Evolutionary conservation across 371 early-diverging fungal genomes (phyloP), one percentile per base, ranked within the genome.

Genomic region (Syncephalastrum contaminatum): DNA sequence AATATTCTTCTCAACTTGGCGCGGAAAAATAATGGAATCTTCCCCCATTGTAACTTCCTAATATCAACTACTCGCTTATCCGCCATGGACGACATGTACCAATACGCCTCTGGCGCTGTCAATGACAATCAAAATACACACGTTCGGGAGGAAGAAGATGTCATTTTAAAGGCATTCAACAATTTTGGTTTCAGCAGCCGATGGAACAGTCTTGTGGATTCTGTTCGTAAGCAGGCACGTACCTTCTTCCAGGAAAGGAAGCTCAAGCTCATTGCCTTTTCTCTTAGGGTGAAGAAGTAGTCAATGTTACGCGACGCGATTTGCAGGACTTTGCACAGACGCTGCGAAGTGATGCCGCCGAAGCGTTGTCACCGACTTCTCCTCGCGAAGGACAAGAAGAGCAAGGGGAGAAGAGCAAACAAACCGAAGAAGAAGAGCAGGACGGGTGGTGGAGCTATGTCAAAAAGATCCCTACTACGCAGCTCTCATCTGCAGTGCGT

Each of bases 311-410:
- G 2, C 69, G 66, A 22, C 65, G 65, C 20, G 79, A 79, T 43
- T 45, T 79, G 42, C 71, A 75, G 56, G 79, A 79, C 40, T 68
- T 79, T 56, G 73, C 74, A 19, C 67, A 63, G 42, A 70, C 73
- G 6, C 44, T 79, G 14, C 62, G 62, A n/a, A 72, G 73, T 24
- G 80, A 79, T 56, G 58, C 63, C 19, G 59, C 48, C 4, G 71
- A 71, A 15, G 52, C 45, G n/a, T 24, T 64, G 15, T 57, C 58
- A 4, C 60, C 53, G 16, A 46, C 40, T 15, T 39, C 51, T 7
- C 40, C 18, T 47, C 51, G 39, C 51, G 53, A 58, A 44, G 43
- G 44, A 51, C 58, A 63, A 45, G 48, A 43, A 56, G 56, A 46
- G 50, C 53, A n/a, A 51, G 44, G 3, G 27, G 54, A 40, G 20